Evolutionary conservation across 2,329 filamentous ascomycete genomes (phyloP).

Genomic region (Colletotrichum cuscutae): DNA sequence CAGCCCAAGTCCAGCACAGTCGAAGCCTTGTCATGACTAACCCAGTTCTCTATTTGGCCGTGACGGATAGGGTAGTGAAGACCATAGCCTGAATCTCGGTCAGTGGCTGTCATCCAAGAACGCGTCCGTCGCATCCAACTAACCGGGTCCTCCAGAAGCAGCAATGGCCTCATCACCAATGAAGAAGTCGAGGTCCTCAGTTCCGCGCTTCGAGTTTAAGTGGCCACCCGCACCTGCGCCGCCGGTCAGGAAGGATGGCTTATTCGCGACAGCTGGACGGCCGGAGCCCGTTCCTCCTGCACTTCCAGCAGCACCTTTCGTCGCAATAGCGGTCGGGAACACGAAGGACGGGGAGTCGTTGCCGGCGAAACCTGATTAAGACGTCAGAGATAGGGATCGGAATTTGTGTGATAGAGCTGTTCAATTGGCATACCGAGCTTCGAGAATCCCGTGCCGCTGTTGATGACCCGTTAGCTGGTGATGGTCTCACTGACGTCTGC

Average conservation of each 20-base stretch:
- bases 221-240: constrained; percentile 86
- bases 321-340: constrained; percentile 98
- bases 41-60: constrained; percentile 99
- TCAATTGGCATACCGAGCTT: constrained; percentile 82
- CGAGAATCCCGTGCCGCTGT: constrained; percentile 97
- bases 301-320: constrained; percentile 81
- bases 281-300: constrained; percentile 84
- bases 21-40: constrained; percentile 52
- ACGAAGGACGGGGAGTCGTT: constrained; percentile 99
- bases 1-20: constrained; percentile 35
- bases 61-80: constrained; percentile 98
- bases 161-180: constrained; percentile 96
- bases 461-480: constrained; percentile 40
- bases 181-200: constrained; percentile 98
- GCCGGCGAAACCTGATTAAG: constrained; percentile 85
- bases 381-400: constrained; percentile 40
- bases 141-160: constrained; percentile 84
- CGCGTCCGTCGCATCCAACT: constrained; percentile 37
- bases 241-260: constrained; percentile 93
- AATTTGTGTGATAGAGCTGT: constrained; percentile 4
- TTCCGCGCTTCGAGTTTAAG: constrained; percentile 90
- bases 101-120: constrained; percentile 33
- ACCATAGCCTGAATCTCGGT: constrained; percentile 76
- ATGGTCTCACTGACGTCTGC: constrained; percentile 36
- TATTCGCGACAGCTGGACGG: constrained; percentile 89